Base-by-base conservation (phyloP, 352 stramenopile species). In the Phytopythium aichiense region DNA sequence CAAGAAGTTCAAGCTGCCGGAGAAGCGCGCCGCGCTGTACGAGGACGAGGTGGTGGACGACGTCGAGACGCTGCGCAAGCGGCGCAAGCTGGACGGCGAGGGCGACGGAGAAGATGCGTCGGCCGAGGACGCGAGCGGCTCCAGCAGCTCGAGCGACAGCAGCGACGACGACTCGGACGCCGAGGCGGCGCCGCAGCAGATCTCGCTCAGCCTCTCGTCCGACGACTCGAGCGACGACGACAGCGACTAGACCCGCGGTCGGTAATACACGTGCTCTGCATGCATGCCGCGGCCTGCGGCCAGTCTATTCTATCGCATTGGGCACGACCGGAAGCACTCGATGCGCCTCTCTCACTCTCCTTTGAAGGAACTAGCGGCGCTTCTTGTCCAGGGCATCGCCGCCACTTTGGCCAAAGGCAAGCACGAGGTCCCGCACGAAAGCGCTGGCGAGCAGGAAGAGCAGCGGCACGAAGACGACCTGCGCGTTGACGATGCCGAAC, bases 401-500 rank as follows among this genome's bases (percentile, higher is more conserved):
- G 45, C 18, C 45, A 5, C 28, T 2, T 31, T 31, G 28, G 28
- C 28, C 28, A 31, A 31, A 31, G 1, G 28, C 28, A 23, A 35
- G 22, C 22, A 35, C 49, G 22, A 79, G 45, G 58, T 68, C 67
- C 25, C 42, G 64, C 15, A 79, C 65, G 33, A 84, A 79, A 3
- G 58, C 61, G 45, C 66, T 64, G 0, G 75, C 77, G 23, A 92
- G 63, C 23, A 85, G 59, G 42, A 92, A 90, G 12, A 95, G 68
- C 56, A 95, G 63, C 64, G 85, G 85, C 43, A 91, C 78, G 54
- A 94, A 94, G 5, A 94, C 79, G 56, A 91, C 85, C 56, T 89
- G 81, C 13, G 81, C 79, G 61, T 94, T 94, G 54, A 91, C 85
- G 56, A 94, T 89, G 48, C 85, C 85, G 66, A 89, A 94, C 76